Evolutionary conservation across 495 filamentous ascomycete species (phyloP), one percentile per base, ranked within the genome.

Genomic region (Penicillium canariense): DNA sequence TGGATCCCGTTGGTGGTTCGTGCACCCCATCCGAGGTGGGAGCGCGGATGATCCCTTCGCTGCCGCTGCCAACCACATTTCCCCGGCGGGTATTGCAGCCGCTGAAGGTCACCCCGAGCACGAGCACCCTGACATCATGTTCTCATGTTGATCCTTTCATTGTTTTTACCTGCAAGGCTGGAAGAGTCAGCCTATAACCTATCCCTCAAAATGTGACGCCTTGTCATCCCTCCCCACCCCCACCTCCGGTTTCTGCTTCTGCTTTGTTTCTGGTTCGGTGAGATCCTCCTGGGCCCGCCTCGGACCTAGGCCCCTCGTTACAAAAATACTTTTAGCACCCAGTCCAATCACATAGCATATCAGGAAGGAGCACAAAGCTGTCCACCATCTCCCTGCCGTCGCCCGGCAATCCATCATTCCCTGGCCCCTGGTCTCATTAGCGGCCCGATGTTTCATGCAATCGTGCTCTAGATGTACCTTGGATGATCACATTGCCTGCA

Each of bases 121-220:
- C 20, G 31, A 39, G 4, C 17, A 10, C 18, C 26, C 44, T 61
- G 54, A 61, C 59, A 58, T 61, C 59, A 61, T 54, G 18, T 22
- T 20, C 20, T 39, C 18, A 42, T 23, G n/a, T n/a, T 22, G 20
- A 14, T 12, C 22, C 12, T 42, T 12, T 42, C 38, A 42, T 22
- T 18, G 38, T 10, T 1, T 23, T n/a, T 18, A 10, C 17, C 11
- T 10, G 25, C 18, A 10, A 23, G 38, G 10, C 38, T 12, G 14
- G 5, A n/a, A 20, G 38, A 23, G 20, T 12, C 20, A 25, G 14
- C 10, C 20, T 14, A 11, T 42, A 18, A 42, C 11, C 20, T 11
- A 25, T 5, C 22, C 5, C 15, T 25, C n/a, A n/a, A n/a, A 42
- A 42, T 42, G 20, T 42, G 38, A 42, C 20, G 6, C 38, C 20